A percentile compares a stretch with the other conserved stretches of the same genome.
Evolutionary conservation across 2,329 filamentous ascomycete genomes (phyloP).

Genomic region (Ophidiomyces ophidiicola): DNA sequence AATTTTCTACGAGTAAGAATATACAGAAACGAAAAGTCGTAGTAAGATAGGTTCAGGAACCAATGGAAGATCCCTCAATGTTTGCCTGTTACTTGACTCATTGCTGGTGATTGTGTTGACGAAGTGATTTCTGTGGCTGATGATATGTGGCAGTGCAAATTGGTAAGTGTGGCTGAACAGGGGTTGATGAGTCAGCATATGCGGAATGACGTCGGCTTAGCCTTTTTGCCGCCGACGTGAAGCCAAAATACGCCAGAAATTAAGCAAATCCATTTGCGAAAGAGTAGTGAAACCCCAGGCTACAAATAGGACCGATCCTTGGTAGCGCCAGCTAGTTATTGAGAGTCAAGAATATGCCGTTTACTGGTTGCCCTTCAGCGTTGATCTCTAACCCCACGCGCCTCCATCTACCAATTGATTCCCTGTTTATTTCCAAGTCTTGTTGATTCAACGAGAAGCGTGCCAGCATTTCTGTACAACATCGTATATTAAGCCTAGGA

Average conservation of each 20-base stretch:
- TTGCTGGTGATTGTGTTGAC: too few species aligned
- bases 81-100: too few species aligned
- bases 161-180: slow-evolving; percentile 3
- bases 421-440: too few species aligned
- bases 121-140: not conserved
- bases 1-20: too few species aligned
- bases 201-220: slow-evolving; percentile 5
- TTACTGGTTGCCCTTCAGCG: not conserved
- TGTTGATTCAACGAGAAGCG: too few species aligned
- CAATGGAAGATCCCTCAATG: not conserved
- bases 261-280: not conserved
- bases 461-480: too few species aligned
- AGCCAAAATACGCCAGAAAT: slow-evolving; percentile 1
- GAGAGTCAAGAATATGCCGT: slow-evolving; percentile 1
- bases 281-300: not conserved
- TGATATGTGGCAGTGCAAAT: not conserved
- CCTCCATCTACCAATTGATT: too few species aligned
- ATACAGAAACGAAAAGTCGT: too few species aligned
- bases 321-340: not conserved
- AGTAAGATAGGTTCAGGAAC: not conserved
- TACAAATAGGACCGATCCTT: not conserved
- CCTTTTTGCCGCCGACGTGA: slow-evolving; percentile 8
- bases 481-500: not conserved
- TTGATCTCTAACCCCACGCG: not conserved
- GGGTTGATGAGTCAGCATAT: not conserved